phyloP scores from a whole-genome alignment of 2,329 filamentous ascomycete species.

The Fusarium pilosicola region DNA sequence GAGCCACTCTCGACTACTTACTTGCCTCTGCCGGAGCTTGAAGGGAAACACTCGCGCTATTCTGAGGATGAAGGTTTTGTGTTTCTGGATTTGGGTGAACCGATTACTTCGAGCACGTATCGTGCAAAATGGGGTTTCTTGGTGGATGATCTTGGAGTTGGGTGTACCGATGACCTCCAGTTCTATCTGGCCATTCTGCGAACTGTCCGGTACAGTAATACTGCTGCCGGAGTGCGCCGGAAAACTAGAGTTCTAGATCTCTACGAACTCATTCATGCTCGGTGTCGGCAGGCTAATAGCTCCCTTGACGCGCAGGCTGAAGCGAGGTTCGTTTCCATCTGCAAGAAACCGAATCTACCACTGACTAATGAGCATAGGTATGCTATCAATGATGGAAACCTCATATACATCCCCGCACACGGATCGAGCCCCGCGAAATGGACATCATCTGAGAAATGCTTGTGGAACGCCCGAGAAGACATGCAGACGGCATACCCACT shows the following conservation, averaged over 20 bases:
- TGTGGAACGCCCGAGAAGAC: slow-evolving; percentile 29
- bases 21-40: slow-evolving; percentile 29
- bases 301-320: slow-evolving; percentile 1
- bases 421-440: slow-evolving; percentile 8
- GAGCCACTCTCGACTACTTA: slow-evolving; percentile 14
- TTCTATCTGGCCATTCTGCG: slow-evolving; percentile 32
- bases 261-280: slow-evolving; percentile 29
- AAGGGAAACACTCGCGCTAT: slow-evolving; percentile 28
- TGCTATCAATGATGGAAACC: background rate
- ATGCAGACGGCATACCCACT: slow-evolving; percentile 32
- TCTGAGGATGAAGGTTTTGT: slow-evolving; percentile 21
- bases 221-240: background rate
- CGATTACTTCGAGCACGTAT: slow-evolving; percentile 17
- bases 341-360: fast-evolving
- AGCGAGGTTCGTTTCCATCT: slow-evolving; percentile 6
- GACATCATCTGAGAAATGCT: slow-evolving; percentile 8
- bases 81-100: slow-evolving; percentile 28
- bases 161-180: slow-evolving; percentile 23
- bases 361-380: background rate
- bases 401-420: slow-evolving; percentile 24
- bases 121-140: slow-evolving; percentile 32
- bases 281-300: slow-evolving; percentile 26
- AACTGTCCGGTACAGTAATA: slow-evolving; percentile 7
- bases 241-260: slow-evolving; percentile 22
- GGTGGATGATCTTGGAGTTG: slow-evolving; percentile 30